Evolutionary conservation across 2,329 filamentous ascomycete species (phyloP).

Genomic region (Zopfia rhizophila): DNA sequence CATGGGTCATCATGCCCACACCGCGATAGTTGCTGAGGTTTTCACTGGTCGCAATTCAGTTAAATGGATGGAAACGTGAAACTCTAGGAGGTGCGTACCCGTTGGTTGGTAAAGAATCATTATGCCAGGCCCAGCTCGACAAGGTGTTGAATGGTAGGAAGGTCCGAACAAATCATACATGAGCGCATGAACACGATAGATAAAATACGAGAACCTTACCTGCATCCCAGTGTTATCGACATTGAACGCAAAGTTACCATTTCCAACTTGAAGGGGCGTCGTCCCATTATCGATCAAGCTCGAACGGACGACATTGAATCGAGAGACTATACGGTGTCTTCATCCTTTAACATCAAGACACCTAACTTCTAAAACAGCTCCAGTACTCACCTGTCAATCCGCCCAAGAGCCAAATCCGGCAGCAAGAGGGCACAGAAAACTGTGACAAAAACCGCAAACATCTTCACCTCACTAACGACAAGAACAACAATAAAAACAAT

Average conservation of each 20-base stretch:
- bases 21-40: slow-evolving; percentile 41
- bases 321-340: slow-evolving; percentile 30
- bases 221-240: slow-evolving; percentile 59
- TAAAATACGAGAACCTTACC: slow-evolving; percentile 14
- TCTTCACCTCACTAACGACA: no score
- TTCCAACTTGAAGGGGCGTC: slow-evolving; percentile 63
- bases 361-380: no score
- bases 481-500: no score
- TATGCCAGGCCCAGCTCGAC: slow-evolving; percentile 58
- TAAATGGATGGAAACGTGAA: slow-evolving; percentile 11
- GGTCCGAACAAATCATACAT: no score
- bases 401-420: no score
- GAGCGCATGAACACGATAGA: neutral
- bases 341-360: no score
- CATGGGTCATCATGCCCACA: slow-evolving; percentile 54
- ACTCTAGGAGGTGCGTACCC: slow-evolving; percentile 41
- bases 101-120: slow-evolving; percentile 53
- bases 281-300: slow-evolving; percentile 47
- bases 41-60: slow-evolving; percentile 21
- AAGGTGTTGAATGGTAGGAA: slow-evolving; percentile 53
- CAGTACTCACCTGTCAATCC: no score
- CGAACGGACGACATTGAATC: slow-evolving; percentile 31
- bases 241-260: slow-evolving; percentile 60
- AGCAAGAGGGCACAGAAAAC: no score
- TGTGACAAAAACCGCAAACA: no score